phyloP scores from a whole-genome alignment of 192 early-diverging fungal genomes.

The Rhizophagus clarus region DNA sequence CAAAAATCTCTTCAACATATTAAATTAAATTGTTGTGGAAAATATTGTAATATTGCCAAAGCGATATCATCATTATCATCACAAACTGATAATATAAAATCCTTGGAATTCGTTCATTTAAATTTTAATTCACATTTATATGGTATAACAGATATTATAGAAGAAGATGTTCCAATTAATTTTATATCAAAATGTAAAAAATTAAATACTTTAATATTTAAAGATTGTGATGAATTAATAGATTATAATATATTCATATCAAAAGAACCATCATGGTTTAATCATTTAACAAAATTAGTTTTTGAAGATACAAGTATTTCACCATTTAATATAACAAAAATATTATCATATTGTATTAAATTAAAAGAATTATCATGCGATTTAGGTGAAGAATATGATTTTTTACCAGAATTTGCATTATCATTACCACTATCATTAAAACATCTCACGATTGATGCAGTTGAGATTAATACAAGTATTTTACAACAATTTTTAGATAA shows the following conservation, averaged over 20 bases:
- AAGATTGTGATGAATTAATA: neutral
- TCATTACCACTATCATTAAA: neutral
- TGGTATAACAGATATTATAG: neutral
- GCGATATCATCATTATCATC: neutral
- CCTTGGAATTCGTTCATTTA: slow-evolving; percentile 3
- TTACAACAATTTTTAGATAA: neutral
- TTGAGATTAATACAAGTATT: neutral
- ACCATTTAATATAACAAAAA: neutral
- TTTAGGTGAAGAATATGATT: neutral
- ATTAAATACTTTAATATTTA: slow-evolving; percentile 5
- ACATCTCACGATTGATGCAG: neutral
- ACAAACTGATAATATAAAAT: neutral
- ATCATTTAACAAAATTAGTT: neutral
- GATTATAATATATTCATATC: neutral
- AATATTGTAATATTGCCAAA: neutral
- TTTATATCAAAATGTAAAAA: neutral
- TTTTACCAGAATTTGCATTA: neutral
- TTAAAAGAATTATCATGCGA: neutral
- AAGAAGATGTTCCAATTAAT: neutral
- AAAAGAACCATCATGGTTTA: neutral
- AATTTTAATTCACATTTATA: neutral
- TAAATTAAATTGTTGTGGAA: slow-evolving; percentile 18
- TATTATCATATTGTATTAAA: neutral
- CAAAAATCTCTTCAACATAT: neutral
- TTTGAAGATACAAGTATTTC: slow-evolving; percentile 4